Percentiles rank a stretch among this genome's conserved stretches.
Evolutionary conservation across 1,284 basidiomycete species (phyloP).

Genomic region (Athelia sp.): DNA sequence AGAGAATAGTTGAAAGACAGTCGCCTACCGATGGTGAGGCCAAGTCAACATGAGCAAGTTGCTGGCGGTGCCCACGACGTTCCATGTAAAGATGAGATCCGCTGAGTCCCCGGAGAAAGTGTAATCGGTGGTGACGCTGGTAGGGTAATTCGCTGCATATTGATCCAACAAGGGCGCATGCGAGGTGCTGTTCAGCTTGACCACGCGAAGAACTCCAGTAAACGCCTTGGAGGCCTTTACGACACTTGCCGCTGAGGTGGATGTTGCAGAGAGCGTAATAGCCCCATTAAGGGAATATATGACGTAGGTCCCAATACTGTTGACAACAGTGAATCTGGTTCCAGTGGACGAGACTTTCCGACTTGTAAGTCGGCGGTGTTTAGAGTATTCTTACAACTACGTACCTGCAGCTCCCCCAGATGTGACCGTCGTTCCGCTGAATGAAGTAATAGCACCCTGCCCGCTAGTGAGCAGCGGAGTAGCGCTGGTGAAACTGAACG

Average conservation of each 20-base stretch:
- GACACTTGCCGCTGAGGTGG: slow-evolving; percentile 9
- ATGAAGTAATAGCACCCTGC: slow-evolving; percentile 23
- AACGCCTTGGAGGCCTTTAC: slow-evolving; percentile 23
- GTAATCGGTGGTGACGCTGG: slow-evolving; percentile 24
- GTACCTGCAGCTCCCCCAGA: slow-evolving; percentile 14
- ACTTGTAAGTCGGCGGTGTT: not conserved
- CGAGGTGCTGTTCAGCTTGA: slow-evolving; percentile 26
- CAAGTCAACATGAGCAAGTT: slow-evolving; percentile 28
- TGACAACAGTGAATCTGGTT: slow-evolving; percentile 23
- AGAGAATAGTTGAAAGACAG: not conserved
- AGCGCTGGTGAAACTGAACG: slow-evolving; percentile 22
- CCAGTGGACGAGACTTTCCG: slow-evolving; percentile 18
- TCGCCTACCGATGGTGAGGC: slow-evolving; percentile 27
- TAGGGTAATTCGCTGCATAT: slow-evolving; percentile 25
- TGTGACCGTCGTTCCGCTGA: slow-evolving; percentile 18
- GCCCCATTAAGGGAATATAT: slow-evolving; percentile 26
- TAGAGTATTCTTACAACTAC: not conserved
- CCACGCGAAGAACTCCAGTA: slow-evolving; percentile 35
- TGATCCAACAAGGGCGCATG: slow-evolving; percentile 24
- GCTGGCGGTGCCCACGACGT: slow-evolving; percentile 20
- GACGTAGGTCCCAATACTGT: slow-evolving; percentile 22
- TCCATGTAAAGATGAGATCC: slow-evolving; percentile 26
- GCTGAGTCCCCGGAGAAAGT: slow-evolving; percentile 20
- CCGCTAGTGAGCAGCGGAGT: slow-evolving; percentile 24
- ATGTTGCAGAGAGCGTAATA: slow-evolving; percentile 21